Evolutionary conservation across 371 early-diverging fungal species (phyloP).

Genomic region (Apophysomyces ossiformis): DNA sequence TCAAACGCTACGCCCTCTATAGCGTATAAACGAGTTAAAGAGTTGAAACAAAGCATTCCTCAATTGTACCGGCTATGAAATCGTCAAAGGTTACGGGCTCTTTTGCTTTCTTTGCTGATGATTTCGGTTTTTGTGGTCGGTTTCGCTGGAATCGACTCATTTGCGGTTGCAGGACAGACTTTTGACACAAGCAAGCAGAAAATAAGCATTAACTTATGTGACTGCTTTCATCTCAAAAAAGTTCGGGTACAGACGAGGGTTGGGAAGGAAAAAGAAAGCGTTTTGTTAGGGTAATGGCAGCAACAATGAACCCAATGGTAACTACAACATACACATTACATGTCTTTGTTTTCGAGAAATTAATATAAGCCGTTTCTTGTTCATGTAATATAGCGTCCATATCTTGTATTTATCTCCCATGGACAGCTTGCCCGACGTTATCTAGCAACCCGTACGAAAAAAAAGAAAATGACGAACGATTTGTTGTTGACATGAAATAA

Average conservation of each 20-base stretch:
- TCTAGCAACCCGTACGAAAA: not conserved
- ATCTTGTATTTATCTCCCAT: not conserved
- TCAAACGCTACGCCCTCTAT: slow-evolving; percentile 67
- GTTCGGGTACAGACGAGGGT: not conserved
- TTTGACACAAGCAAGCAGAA: not conserved
- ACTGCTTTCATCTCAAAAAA: not conserved
- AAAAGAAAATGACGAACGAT: not conserved
- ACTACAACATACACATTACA: not conserved
- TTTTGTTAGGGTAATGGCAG: not conserved
- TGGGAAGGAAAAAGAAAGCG: not conserved
- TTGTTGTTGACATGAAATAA: too few relatives aligned
- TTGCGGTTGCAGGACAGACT: not conserved
- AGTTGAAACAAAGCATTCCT: not conserved
- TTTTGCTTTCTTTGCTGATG: slow-evolving; percentile 36
- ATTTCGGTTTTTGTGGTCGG: slow-evolving; percentile 29
- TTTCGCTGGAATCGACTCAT: slow-evolving; percentile 15
- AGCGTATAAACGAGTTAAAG: not conserved
- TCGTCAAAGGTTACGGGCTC: slow-evolving; percentile 54
- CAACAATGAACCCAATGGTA: not conserved
- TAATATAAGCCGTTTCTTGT: not conserved
- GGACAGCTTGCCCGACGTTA: not conserved
- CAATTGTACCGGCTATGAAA: slow-evolving; percentile 40
- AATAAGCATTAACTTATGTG: not conserved
- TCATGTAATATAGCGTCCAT: not conserved
- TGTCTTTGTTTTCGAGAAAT: not conserved